phyloP scores from a whole-genome alignment of 768 basidiomycete species.

The Lactifluus volemus region DNA sequence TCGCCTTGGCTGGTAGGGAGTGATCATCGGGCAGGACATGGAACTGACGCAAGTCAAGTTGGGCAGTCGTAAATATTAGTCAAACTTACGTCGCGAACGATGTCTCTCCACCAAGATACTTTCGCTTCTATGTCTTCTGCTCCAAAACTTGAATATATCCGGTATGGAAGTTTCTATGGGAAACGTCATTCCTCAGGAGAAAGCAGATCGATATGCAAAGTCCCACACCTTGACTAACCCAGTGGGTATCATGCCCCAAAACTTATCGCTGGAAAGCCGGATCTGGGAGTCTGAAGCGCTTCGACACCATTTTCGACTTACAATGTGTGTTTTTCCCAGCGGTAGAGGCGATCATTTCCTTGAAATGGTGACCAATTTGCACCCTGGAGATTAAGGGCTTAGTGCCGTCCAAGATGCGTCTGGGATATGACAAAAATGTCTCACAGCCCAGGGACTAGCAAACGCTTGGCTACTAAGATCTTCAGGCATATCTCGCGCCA shows the following conservation, averaged over 20 bases:
- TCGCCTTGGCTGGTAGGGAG: conserved; percentile 27
- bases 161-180: conserved; percentile 31
- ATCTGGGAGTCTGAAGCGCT: background rate
- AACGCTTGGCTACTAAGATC: conserved; percentile 36
- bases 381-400: conserved; percentile 26
- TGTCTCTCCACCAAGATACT: conserved; percentile 31
- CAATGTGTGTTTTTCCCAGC: conserved; percentile 38
- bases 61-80: background rate
- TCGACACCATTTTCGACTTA: conserved; percentile 22
- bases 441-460: conserved; percentile 44
- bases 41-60: background rate
- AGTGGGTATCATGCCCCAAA: conserved; percentile 40
- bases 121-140: conserved; percentile 16
- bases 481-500: conserved; percentile 34
- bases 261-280: conserved; percentile 29
- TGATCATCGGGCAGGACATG: conserved; percentile 26
- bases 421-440: conserved; percentile 10
- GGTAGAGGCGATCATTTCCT: conserved; percentile 27
- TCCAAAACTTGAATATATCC: conserved; percentile 27
- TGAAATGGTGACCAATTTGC: conserved; percentile 39
- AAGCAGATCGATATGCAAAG: background rate
- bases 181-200: background rate
- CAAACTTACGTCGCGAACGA: conserved; percentile 32
- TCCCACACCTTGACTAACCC: conserved; percentile 33
- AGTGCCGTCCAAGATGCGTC: background rate